phyloP scores from a whole-genome alignment of 2,329 filamentous ascomycete genomes.

The Cadophora gregata region DNA sequence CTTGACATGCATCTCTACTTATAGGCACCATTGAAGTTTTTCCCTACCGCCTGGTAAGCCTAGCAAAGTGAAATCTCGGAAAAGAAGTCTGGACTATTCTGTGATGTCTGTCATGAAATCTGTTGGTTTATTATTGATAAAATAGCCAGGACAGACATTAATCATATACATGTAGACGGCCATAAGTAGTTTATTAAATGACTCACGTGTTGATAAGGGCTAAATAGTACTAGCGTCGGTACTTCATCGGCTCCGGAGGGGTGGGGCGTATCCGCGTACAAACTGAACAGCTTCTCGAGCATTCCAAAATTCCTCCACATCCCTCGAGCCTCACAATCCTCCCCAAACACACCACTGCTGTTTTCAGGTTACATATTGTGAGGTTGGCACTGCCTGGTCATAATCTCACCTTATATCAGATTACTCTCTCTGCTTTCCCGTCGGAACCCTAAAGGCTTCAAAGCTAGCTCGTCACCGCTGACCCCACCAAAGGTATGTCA shows the following conservation, averaged over 20 bases:
- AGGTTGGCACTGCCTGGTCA: slow-evolving; percentile 22
- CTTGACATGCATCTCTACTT: no score
- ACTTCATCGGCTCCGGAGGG: background rate
- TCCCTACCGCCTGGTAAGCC: no score
- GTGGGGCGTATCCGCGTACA: slow-evolving; percentile 3
- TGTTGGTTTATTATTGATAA: no score
- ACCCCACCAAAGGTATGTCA: slow-evolving; percentile 26
- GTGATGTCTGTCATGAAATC: no score
- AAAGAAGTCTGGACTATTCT: no score
- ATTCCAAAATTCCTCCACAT: slow-evolving; percentile 10
- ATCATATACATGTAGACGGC: no score
- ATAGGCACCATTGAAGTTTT: no score
- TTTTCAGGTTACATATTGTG: slow-evolving; percentile 3
- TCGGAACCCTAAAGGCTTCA: background rate
- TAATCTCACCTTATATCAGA: background rate
- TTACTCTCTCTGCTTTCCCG: background rate
- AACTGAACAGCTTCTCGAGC: slow-evolving; percentile 18
- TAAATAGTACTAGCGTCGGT: background rate
- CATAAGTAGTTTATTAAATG: no score
- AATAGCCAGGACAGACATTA: no score
- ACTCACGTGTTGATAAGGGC: background rate
- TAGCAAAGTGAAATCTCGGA: no score
- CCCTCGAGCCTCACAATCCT: slow-evolving; percentile 27
- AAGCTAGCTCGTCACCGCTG: slow-evolving; percentile 9
- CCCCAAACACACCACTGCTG: slow-evolving; percentile 17